Evolutionary conservation across 176 grass and related monocot genomes (phyloP), one percentile per base, ranked within the genome.

Genomic region (Miscanthus lutarioriparius): DNA sequence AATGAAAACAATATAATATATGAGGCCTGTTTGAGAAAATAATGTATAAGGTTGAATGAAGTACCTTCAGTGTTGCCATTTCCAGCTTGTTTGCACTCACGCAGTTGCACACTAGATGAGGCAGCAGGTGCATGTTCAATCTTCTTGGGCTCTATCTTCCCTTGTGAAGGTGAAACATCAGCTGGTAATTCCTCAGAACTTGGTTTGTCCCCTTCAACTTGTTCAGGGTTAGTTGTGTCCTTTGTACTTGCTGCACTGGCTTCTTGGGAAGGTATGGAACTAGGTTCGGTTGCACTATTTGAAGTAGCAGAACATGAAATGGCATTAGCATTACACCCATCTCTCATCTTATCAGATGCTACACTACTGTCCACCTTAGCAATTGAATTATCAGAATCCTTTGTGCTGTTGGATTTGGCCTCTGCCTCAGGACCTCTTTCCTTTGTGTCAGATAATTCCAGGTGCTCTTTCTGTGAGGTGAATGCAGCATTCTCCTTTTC

Each of bases 341-440:
- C 76, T 65, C 86, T 92, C 19, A 19, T 76, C 87, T 73, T 80
- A 65, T 77, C 61, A 69, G 85, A 88, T 40, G 47, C 71, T 56
- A 45, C 48, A 74, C 36, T 75, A 19, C 49, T 86, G 23, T 53
- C 85, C 56, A 65, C 37, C 53, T 14, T 36, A 64, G 16, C 28
- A 67, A 70, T 35, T 43, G 19, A 63, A 83, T 86, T 78, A 48
- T 62, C 73, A 80, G 70, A 84, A 61, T 84, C 65, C 26, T 77
- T 76, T 15, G 19, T 56, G 38, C 51, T 76, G 11, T 12, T 72
- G 41, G 64, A 58, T 16, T 74, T 63, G 38, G 49, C 41, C 33
- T 86, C 87, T 28, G 27, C 23, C 12, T 76, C 37, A 17, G 39
- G 11, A 76, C 16, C 12, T 70, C 23, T 23, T 59, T 41, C 79